Percentiles rank a stretch among this genome's conserved stretches.
These are phyloP conservation scores for Acorus gramineus DNA, from an alignment of 106 monocot species.

Conservation along the genomic window DNA sequence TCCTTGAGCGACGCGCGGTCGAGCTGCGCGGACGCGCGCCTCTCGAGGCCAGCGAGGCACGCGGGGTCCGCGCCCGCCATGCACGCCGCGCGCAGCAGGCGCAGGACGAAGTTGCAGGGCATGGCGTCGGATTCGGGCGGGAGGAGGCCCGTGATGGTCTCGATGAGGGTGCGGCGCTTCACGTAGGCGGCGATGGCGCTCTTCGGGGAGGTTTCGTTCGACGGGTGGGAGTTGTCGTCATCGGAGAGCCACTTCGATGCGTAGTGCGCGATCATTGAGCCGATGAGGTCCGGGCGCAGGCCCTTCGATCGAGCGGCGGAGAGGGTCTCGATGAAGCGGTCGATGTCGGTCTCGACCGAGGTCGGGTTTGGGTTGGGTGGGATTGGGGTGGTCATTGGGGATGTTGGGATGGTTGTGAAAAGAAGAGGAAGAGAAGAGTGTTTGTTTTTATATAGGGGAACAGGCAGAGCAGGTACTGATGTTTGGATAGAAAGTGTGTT, in stretches of 20 bases:
- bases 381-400: neutral
- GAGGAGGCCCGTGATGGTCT: constrained; percentile 44
- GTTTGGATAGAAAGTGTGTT: too few species aligned
- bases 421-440: too few species aligned
- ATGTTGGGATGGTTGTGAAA: neutral
- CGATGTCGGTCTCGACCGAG: constrained; percentile 53
- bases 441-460: too few species aligned
- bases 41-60: constrained; percentile 48
- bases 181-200: constrained; percentile 61
- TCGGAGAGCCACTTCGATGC: constrained; percentile 67
- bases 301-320: constrained; percentile 41
- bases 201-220: constrained; percentile 14
- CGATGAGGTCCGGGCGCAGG: constrained; percentile 52
- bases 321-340: constrained; percentile 47
- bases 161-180: constrained; percentile 56
- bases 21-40: constrained; percentile 43
- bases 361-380: constrained; percentile 3
- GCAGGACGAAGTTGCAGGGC: constrained; percentile 52
- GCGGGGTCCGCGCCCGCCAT: constrained; percentile 52
- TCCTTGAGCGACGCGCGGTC: constrained; percentile 57
- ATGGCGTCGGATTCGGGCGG: constrained; percentile 45
- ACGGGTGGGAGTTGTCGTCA: neutral
- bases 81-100: constrained; percentile 46
- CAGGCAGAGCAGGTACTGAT: too few species aligned
- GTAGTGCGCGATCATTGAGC: constrained; percentile 57